phyloP scores from a whole-genome alignment of 2,329 filamentous ascomycete genomes.

The Colletotrichum endophyticum region DNA sequence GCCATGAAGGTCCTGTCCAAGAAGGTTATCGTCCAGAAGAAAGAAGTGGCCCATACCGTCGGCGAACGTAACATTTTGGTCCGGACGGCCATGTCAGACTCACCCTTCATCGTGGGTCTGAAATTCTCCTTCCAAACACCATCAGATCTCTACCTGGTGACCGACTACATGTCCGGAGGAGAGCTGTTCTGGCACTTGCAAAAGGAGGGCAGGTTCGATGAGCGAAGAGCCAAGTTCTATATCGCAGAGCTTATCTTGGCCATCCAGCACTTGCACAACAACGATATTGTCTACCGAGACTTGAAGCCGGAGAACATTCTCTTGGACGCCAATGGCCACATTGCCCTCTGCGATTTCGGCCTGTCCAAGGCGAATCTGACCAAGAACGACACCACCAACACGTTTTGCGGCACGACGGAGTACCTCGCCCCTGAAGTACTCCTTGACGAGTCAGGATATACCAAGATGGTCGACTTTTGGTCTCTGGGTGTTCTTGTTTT shows the following conservation, averaged over 20 bases:
- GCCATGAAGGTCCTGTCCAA: constrained; percentile 99
- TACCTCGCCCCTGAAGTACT: constrained; percentile 96
- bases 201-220: constrained; percentile 94
- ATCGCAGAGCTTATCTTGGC: constrained; percentile 97
- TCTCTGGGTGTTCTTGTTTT: constrained; percentile 96
- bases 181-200: constrained; percentile 99
- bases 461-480: constrained; percentile 99
- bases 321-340: constrained; percentile 95
- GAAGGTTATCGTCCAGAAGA: constrained; percentile 99
- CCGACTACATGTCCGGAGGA: constrained; percentile 98
- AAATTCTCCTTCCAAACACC: constrained; percentile 99
- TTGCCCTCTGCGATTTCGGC: constrained; percentile 96
- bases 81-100: constrained; percentile 92
- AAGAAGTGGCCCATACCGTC: constrained; percentile 96
- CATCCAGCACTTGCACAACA: constrained; percentile 92
- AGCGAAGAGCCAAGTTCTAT: constrained; percentile 96
- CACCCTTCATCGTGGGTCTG: constrained; percentile 95
- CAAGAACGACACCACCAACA: constrained; percentile 97
- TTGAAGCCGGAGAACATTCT: constrained; percentile 98
- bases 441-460: constrained; percentile 95
- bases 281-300: constrained; percentile 97
- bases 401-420: constrained; percentile 97
- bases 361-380: constrained; percentile 96
- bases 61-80: constrained; percentile 97
- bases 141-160: constrained; percentile 96